Evolutionary conservation across 495 filamentous ascomycete species (phyloP).

Genomic region (Tirmania nivea): DNA sequence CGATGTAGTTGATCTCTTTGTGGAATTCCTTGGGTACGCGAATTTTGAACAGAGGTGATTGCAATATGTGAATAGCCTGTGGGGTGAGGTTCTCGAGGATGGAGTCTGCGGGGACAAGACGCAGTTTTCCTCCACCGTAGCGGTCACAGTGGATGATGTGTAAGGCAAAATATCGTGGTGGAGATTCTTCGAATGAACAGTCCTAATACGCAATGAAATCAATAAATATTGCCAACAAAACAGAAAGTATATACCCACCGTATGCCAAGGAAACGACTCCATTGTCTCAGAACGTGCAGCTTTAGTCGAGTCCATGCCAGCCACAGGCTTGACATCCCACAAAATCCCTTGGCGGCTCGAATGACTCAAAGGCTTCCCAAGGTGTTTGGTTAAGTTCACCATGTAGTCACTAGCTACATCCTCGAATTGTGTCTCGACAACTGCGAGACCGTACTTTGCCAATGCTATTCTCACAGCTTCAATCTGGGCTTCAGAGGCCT

Average conservation of each 20-base stretch:
- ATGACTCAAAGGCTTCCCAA: slow-evolving; percentile 21
- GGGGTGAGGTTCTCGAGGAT: slow-evolving; percentile 13
- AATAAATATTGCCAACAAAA: neutral
- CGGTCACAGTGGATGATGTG: slow-evolving; percentile 23
- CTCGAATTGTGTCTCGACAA: slow-evolving; percentile 2
- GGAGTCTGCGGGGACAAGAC: slow-evolving; percentile 16
- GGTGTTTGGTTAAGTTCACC: neutral
- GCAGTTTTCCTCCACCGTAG: slow-evolving; percentile 23
- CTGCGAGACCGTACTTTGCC: slow-evolving; percentile 3
- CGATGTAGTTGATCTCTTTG: slow-evolving; percentile 12
- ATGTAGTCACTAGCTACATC: neutral
- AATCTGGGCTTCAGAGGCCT: neutral
- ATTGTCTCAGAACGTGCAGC: slow-evolving; percentile 22
- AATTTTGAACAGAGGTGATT: slow-evolving; percentile 14
- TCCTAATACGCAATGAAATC: slow-evolving; percentile 8
- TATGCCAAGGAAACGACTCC: slow-evolving; percentile 25
- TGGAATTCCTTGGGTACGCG: slow-evolving; percentile 22
- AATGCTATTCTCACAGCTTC: neutral
- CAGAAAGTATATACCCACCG: neutral
- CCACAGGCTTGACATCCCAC: slow-evolving; percentile 21
- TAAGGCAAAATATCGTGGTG: slow-evolving; percentile 24
- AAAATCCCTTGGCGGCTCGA: slow-evolving; percentile 21
- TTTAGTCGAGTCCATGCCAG: slow-evolving; percentile 2
- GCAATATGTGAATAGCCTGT: slow-evolving; percentile 8
- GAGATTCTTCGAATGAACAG: slow-evolving; percentile 22